Conservation (phyloP, 2,329 filamentous ascomycete genomes). For the Mariannaea elegans region DNA sequence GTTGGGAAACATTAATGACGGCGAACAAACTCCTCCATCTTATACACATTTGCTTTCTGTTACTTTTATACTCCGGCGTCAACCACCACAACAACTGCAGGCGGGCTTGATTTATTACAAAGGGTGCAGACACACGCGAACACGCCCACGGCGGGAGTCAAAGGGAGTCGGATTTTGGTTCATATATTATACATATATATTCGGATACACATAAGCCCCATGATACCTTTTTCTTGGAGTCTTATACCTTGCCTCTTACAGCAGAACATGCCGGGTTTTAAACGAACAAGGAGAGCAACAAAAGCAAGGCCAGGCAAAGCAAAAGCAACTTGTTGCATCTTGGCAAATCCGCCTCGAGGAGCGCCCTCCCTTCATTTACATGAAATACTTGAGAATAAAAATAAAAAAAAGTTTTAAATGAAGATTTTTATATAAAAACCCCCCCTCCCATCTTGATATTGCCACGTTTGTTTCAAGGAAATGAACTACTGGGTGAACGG, state of each 20-base stretch:
- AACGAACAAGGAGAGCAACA: not conserved
- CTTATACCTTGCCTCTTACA: no score
- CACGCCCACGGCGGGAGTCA: constrained; percentile 27
- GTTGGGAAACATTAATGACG: constrained; percentile 33
- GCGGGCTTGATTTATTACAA: constrained; percentile 25
- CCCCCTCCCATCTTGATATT: not conserved
- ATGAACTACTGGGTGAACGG: not conserved
- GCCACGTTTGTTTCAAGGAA: not conserved
- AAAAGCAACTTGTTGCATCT: no score
- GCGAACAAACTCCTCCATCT: constrained; percentile 30
- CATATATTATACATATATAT: constrained; percentile 17
- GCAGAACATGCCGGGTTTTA: not conserved
- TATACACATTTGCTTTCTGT: constrained; percentile 14
- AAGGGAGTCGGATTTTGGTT: constrained; percentile 19
- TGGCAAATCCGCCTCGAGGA: not conserved
- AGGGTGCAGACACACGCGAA: constrained; percentile 26
- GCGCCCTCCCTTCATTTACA: constrained; percentile 2
- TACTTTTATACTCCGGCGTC: constrained; percentile 31
- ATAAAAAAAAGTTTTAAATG: not conserved
- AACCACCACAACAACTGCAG: constrained; percentile 21
- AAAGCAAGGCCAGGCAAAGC: not conserved
- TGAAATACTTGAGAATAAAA: not conserved
- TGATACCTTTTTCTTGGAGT: constrained; percentile 38
- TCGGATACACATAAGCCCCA: constrained; percentile 30
- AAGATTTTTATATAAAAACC: not conserved